Conservation (phyloP, 495 filamentous ascomycete genomes). For the Penicillium alfredii region DNA sequence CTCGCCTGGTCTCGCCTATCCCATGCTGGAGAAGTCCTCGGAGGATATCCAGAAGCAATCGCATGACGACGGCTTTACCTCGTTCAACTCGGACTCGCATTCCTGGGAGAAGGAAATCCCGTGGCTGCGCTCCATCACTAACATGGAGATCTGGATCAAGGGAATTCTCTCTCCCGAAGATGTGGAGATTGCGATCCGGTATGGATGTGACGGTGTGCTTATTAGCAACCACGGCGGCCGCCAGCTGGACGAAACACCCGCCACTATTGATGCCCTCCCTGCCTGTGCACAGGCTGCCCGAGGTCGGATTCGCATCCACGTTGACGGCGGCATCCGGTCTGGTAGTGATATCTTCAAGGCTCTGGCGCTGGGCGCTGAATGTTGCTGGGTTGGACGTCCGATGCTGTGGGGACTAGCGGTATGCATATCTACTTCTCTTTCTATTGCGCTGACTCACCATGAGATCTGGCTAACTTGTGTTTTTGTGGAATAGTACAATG, state of each 20-base stretch:
- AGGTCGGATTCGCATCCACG: slow-evolving; percentile 54
- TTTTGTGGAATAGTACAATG: slow-evolving; percentile 36
- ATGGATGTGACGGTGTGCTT: slow-evolving; percentile 54
- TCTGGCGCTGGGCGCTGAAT: slow-evolving; percentile 58
- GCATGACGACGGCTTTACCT: slow-evolving; percentile 47
- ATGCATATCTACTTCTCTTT: slow-evolving; percentile 7
- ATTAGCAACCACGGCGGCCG: slow-evolving; percentile 67
- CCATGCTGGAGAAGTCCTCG: slow-evolving; percentile 53
- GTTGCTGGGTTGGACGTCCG: slow-evolving; percentile 59
- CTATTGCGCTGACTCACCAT: slow-evolving; percentile 1
- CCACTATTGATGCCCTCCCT: slow-evolving; percentile 56
- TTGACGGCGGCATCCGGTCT: slow-evolving; percentile 61
- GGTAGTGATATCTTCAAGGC: slow-evolving; percentile 68
- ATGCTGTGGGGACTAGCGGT: slow-evolving; percentile 46
- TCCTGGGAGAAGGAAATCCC: slow-evolving; percentile 48
- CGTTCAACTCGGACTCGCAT: slow-evolving; percentile 58
- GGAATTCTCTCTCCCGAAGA: slow-evolving; percentile 52
- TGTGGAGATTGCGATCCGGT: slow-evolving; percentile 47
- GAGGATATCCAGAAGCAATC: slow-evolving; percentile 59
- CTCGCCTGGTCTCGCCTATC: slow-evolving; percentile 27
- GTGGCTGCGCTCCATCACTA: slow-evolving; percentile 46
- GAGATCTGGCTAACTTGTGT: not conserved
- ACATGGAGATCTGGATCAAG: slow-evolving; percentile 52
- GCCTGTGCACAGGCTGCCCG: slow-evolving; percentile 56
- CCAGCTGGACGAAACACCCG: slow-evolving; percentile 57